These are phyloP conservation scores for Silybum marianum DNA, from an alignment of 129 eudicot species.

Conservation along the genomic window DNA sequence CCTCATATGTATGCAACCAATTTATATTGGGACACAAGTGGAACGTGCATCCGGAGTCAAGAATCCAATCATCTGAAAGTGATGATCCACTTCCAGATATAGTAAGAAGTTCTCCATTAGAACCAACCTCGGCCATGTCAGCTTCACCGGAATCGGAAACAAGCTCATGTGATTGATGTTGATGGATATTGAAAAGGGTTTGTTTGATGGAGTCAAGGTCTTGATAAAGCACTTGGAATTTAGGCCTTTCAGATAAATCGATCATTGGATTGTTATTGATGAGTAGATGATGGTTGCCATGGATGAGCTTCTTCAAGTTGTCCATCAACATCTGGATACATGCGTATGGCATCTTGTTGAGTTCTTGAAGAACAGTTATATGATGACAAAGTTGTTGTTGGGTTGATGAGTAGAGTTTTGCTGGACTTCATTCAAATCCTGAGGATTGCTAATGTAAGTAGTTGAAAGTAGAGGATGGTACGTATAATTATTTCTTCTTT, in stretches of 20 bases:
- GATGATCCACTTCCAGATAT: too few relatives aligned
- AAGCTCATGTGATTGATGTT: not conserved
- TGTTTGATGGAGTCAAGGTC: constrained; percentile 8
- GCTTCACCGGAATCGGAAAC: too few relatives aligned
- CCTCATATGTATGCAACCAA: too few relatives aligned
- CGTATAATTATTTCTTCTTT: not conserved
- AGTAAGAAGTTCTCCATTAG: too few relatives aligned
- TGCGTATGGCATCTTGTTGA: not conserved
- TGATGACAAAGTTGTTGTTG: not conserved
- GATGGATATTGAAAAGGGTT: not conserved
- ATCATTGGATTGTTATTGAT: not conserved
- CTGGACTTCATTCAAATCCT: not conserved
- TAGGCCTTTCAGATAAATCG: not conserved
- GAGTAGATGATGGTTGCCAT: not conserved
- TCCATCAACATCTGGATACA: not conserved
- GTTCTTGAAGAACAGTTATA: not conserved
- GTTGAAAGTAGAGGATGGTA: not conserved
- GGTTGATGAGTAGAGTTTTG: not conserved
- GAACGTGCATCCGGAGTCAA: too few relatives aligned
- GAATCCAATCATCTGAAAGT: too few relatives aligned
- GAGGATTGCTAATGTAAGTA: not conserved
- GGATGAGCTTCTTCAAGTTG: not conserved
- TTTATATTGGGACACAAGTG: too few relatives aligned
- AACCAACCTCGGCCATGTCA: too few relatives aligned
- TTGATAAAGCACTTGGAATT: not conserved